phyloP scores from a whole-genome alignment of 805 yeast genomes.

The Yarrowia divulgata region DNA sequence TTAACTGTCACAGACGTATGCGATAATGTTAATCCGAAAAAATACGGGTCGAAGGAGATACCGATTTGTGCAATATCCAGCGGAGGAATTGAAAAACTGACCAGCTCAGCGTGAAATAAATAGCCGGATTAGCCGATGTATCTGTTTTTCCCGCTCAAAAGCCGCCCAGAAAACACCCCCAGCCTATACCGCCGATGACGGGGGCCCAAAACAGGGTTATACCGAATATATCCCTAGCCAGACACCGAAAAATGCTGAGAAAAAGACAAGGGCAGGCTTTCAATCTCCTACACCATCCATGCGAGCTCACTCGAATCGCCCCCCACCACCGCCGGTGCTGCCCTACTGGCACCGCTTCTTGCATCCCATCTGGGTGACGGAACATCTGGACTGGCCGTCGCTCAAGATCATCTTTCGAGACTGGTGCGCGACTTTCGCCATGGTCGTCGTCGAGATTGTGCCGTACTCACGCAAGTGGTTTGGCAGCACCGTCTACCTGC shows the following conservation, averaged over 20 bases:
- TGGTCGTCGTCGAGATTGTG: conserved; percentile 7
- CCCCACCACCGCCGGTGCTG: conserved; percentile 13
- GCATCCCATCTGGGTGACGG: conserved; percentile 31
- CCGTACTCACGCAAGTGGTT: conserved; percentile 11
- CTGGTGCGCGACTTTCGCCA: conserved; percentile 29
- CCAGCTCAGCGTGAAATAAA: too few species aligned
- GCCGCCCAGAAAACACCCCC: neutral
- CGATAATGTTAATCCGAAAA: conserved; percentile 23
- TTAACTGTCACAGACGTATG: neutral
- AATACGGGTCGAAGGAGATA: conserved; percentile 14
- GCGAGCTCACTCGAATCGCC: conserved; percentile 37
- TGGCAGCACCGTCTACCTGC: conserved; percentile 26
- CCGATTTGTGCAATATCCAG: neutral
- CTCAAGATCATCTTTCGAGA: conserved; percentile 14
- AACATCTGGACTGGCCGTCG: conserved; percentile 28
- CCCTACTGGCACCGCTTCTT: conserved; percentile 31
- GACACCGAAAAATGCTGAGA: neutral
- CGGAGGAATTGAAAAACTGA: too few species aligned
- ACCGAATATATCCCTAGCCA: conserved; percentile 6
- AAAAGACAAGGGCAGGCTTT: neutral
- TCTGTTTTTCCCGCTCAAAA: neutral
- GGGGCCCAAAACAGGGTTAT: conserved; percentile 9
- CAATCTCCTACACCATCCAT: neutral
- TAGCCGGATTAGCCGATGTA: neutral
- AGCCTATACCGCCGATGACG: neutral